A percentile compares a stretch with the other conserved stretches of the same genome.
These are phyloP conservation scores for Pseudofabraea citricarpa DNA, from an alignment of 2,329 filamentous ascomycete genomes.

Conservation along the genomic window DNA sequence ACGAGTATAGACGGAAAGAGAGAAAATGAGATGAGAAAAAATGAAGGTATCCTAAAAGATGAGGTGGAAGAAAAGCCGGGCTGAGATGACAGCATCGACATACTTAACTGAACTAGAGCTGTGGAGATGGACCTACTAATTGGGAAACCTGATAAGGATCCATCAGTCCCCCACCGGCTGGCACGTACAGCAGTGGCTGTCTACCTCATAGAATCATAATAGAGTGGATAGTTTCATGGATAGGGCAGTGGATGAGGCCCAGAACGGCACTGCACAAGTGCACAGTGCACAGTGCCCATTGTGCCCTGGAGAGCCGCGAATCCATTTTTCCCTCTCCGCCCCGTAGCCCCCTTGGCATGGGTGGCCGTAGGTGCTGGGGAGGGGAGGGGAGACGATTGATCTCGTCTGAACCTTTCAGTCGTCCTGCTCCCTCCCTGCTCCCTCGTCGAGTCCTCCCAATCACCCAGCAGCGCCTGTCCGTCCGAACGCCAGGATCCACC, in stretches of 20 bases:
- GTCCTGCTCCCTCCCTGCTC: neutral
- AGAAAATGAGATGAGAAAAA: slow-evolving; percentile 5
- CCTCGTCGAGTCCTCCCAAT: no score
- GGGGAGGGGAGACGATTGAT: no score
- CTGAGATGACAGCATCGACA: slow-evolving; percentile 3
- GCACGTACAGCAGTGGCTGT: neutral
- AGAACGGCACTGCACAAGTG: neutral
- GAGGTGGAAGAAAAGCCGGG: neutral
- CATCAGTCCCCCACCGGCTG: neutral
- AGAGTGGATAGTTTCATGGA: slow-evolving; percentile 1
- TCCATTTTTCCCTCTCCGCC: slow-evolving; percentile 4
- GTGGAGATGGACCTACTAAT: slow-evolving; percentile 1
- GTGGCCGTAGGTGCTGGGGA: neutral
- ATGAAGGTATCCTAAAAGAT: slow-evolving; percentile 4
- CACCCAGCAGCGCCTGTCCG: slow-evolving; percentile 1
- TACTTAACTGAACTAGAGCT: slow-evolving; percentile 4
- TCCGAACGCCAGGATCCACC: slow-evolving; percentile 9
- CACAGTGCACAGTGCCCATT: neutral
- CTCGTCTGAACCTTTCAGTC: neutral
- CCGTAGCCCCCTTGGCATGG: neutral
- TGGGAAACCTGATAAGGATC: neutral
- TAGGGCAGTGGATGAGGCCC: slow-evolving; percentile 7
- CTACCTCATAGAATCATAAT: neutral
- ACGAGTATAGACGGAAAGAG: slow-evolving; percentile 1
- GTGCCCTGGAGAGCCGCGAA: slow-evolving; percentile 9